These are phyloP conservation scores for Geotrichum klebahnii DNA, from an alignment of 1,139 yeast genomes.

Conservation along the genomic window DNA sequence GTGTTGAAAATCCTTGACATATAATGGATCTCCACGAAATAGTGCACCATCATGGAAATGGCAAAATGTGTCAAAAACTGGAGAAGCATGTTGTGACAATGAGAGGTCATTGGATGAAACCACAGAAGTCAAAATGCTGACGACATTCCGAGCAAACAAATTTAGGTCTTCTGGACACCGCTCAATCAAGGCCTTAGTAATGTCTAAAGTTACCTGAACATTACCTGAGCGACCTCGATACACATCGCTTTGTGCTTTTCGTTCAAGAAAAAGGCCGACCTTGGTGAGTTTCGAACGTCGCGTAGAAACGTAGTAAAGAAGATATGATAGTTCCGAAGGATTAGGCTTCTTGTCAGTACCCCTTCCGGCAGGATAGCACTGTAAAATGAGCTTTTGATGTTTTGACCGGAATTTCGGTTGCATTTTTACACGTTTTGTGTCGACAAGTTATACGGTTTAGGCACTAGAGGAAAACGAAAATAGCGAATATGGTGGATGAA, in stretches of 20 bases:
- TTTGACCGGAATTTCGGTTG: conserved; percentile 47
- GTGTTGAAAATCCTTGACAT: conserved; percentile 50
- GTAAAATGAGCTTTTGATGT: conserved; percentile 83
- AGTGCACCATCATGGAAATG: conserved; percentile 60
- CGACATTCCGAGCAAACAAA: conserved; percentile 59
- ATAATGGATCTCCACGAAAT: conserved; percentile 65
- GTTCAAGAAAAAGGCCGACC: conserved; percentile 66
- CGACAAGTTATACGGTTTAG: neutral
- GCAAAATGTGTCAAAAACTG: conserved; percentile 56
- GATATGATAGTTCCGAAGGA: conserved; percentile 82
- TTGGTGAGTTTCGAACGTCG: conserved; percentile 84
- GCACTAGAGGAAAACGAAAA: neutral
- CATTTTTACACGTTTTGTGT: conserved; percentile 4
- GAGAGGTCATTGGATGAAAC: conserved; percentile 53
- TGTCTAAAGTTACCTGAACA: conserved; percentile 72
- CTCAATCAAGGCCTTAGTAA: conserved; percentile 63
- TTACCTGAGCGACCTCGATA: conserved; percentile 68
- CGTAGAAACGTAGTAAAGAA: conserved; percentile 85
- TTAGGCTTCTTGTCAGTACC: conserved; percentile 85
- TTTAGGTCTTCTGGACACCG: conserved; percentile 80
- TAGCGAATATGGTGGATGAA: neutral
- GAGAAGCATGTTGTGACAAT: conserved; percentile 49
- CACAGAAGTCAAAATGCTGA: conserved; percentile 44
- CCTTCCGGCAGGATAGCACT: conserved; percentile 90
- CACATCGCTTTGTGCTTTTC: conserved; percentile 60